Evolutionary conservation across 169 alveolate genomes (phyloP), one percentile per base, ranked within the genome.

Genomic region (Besnoitia besnoiti): DNA sequence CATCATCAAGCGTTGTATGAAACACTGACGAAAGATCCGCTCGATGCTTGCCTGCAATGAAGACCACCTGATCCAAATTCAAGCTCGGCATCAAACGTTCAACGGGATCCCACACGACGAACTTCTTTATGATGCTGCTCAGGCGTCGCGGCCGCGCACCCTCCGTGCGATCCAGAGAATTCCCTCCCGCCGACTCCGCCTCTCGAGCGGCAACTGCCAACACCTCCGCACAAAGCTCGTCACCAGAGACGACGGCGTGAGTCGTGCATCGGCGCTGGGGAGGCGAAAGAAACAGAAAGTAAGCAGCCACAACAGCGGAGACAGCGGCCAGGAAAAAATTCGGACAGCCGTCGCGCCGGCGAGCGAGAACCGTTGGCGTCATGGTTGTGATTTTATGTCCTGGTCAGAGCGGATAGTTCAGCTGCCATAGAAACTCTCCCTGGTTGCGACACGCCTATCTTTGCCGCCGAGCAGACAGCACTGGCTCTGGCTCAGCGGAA

Each of bases 1-100:
- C 46, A 73, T 90, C 93, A 33, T 90, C 93, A 35, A 90, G 42
- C 12, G 90, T 90, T 14, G 90, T 33, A 37, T 90, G 87, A 24
- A 90, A 37, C 30, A 46, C 51, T 2, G 93, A 21, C 8, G 93
- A 77, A 0, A 47, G 84, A 16, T 35, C 47, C 0, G 85, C 85
- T 7, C 79, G 30, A 42, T 90, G 90, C 62, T 76, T 50, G 33
- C 93, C 93, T 21, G 93, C 93, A 12, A 55, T 82, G 7, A 90
- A 30, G 40, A 79, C 84, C 55, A 77, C 55, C 10, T 14, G 10
- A 55, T 77, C 87, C 87, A 77, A 42, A 42, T 77, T 77, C 87
- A 77, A 40, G 55, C 87, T 77, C 16, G 87, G 87, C 87, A 42
- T 77, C 4, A 40, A 14, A 21, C 87, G 87, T 3, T 77, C 50